Base-by-base conservation (phyloP, 164 flowering plant genomes). In the Echeveria elegans region DNA sequence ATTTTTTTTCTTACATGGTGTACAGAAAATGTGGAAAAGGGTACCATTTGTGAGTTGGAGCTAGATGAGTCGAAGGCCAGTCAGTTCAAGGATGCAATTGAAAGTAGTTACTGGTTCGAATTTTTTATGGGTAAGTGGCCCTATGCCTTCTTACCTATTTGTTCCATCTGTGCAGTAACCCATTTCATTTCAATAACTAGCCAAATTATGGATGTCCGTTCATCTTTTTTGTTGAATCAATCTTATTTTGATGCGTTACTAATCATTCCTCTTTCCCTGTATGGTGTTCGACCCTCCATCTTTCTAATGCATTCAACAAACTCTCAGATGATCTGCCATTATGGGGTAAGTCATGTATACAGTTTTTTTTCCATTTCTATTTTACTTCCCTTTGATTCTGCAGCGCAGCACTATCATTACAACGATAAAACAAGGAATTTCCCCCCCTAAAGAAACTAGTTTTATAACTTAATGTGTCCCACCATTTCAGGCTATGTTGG, bases 61-160 rank as follows among this genome's bases (percentile, higher is more conserved):
- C 86, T 94, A 68, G 87, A 88, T 76, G 90, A 81, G 30, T 81
- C 80, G 11, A 89, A 89, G 74, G 99, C 83, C 66, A 87, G 81
- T 71, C 89, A 85, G 59, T 94, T 94, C 81, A 91, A 88, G 77
- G 96, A 91, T 82, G 99, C 99, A 63, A 86, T 94, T 75, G 97
- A 89, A 69, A 86, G 79, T 75, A 77, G 79, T 26, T 94, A 94
- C 70, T 94, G 99, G 99, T 86, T 94, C 78, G 99, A 94, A 70
- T 89, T 94, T 71, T 94, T 94, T 77, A 81, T 94, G 82, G 99
- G 99, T 94, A 86, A 72, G 88, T 76, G 63, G n/a, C 43, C 24
- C 24, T 56, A 36, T 34, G 37, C 37, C 19, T 24, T 52, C 1
- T 63, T 29, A 30, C 16, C 2, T 12, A n/a, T 23, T 40, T 61